Conservation (phyloP, 768 basidiomycete species). For the Psilocybe cyanescens region DNA sequence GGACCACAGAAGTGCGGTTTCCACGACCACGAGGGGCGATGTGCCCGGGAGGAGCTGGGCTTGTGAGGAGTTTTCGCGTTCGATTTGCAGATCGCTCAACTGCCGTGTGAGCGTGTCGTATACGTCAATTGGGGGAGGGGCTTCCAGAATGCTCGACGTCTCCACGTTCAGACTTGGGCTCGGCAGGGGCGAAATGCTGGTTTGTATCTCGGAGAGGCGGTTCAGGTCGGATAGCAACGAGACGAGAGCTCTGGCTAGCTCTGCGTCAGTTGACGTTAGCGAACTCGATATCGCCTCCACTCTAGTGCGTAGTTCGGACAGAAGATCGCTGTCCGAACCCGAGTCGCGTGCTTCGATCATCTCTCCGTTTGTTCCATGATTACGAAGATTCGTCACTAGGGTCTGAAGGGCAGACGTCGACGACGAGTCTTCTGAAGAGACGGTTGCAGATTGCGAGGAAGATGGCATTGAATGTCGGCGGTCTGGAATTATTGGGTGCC, state of each 20-base stretch:
- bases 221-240: constrained; percentile 72
- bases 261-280: constrained; percentile 53
- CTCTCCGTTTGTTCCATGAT: constrained; percentile 41
- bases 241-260: constrained; percentile 69
- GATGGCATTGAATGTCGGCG: constrained; percentile 65
- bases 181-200: constrained; percentile 21
- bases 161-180: constrained; percentile 17
- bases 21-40: constrained; percentile 55
- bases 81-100: constrained; percentile 67
- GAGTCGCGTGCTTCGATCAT: constrained; percentile 51
- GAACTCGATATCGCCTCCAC: constrained; percentile 52
- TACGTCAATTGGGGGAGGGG: constrained; percentile 40
- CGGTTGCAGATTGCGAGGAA: constrained; percentile 34
- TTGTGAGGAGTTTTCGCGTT: constrained; percentile 47
- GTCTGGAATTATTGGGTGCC: constrained; percentile 61
- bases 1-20: constrained; percentile 73
- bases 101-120: constrained; percentile 70
- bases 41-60: constrained; percentile 37
- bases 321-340: constrained; percentile 51
- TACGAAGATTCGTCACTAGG: constrained; percentile 65
- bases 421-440: constrained; percentile 31
- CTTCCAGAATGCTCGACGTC: constrained; percentile 20
- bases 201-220: constrained; percentile 55
- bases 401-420: constrained; percentile 62
- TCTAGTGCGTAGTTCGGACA: constrained; percentile 61